Percentiles rank a stretch among this genome's conserved stretches.
These are phyloP conservation scores for Neopestalotiopsis clavispora DNA, from an alignment of 2,329 filamentous ascomycete species.

Conservation along the genomic window DNA sequence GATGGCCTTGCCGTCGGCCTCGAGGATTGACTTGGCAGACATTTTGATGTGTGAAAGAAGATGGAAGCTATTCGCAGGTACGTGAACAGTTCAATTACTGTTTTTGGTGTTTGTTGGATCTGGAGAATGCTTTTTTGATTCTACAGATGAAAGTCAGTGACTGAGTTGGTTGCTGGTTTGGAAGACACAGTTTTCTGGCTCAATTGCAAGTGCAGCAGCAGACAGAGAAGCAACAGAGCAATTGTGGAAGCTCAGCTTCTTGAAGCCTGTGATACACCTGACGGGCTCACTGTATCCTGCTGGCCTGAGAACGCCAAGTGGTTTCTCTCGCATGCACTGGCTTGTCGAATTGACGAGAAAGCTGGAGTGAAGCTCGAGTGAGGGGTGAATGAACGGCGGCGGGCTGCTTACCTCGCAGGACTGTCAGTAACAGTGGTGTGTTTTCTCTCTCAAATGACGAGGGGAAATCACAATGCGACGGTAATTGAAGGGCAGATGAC, in stretches of 20 bases:
- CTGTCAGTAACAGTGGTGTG: not conserved
- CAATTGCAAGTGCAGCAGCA: conserved; percentile 3
- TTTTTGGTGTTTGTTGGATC: conserved; percentile 4
- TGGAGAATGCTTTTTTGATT: conserved; percentile 5
- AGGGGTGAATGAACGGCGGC: not conserved
- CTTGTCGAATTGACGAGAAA: not conserved
- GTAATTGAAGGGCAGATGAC: conserved; percentile 7
- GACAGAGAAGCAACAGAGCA: not conserved
- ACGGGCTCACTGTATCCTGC: not conserved
- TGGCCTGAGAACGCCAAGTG: not conserved
- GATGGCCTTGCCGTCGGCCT: conserved; percentile 99
- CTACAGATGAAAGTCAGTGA: conserved; percentile 25
- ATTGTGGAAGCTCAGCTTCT: not conserved
- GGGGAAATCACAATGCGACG: conserved; percentile 13
- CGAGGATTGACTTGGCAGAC: conserved; percentile 96
- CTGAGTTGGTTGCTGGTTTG: not conserved
- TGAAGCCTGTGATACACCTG: not conserved
- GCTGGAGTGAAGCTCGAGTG: not conserved
- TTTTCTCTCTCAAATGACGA: conserved; percentile 10
- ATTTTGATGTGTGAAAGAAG: conserved; percentile 51
- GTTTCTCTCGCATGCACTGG: not conserved
- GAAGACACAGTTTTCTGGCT: not conserved
- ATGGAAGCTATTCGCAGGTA: conserved; percentile 30
- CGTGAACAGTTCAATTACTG: conserved; percentile 26
- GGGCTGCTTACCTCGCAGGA: conserved; percentile 13